Base-by-base conservation (phyloP, 441 rosid genomes). In the Melastoma candidum region DNA sequence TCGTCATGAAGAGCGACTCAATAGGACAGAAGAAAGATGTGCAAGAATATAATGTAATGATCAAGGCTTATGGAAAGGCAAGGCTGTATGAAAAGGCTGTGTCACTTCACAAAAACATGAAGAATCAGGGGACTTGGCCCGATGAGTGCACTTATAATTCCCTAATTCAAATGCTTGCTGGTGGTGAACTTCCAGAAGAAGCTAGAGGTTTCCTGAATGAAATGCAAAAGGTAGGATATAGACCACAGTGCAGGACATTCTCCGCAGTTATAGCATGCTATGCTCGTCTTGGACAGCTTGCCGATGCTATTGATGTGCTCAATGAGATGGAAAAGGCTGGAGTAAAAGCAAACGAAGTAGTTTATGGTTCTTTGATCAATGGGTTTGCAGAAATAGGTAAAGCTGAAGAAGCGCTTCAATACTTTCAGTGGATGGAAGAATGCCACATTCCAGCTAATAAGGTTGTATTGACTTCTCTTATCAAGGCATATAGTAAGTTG, bases 141-240 rank as follows among this genome's bases (percentile, higher is more conserved):
- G 97, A 90, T 60, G 82, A 79, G 9, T 81, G 87, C 71, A 86
- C 95, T n/a, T 82, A 79, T 59, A 87, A 83, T 67, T 82, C 97
- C 53, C 71, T 86, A 29, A 65, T 82, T 26, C 94, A 90, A 75
- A 90, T 90, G 97, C 72, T 74, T 47, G 68, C 95, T 46, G 83
- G 79, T 53, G 88, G 79, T 68, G 95, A 78, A 68, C 71, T 85
- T 63, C 78, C 70, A 48, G 88, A 84, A 57, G 77, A 76, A 25
- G 92, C 93, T 48, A 79, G 77, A 70, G 74, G 71, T 59, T 67
- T 84, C 50, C 71, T 90, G 68, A 67, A 65, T 45, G 95, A 83
- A 71, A 90, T 87, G 93, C 72, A 61, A 67, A 79, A 69, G 56
- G 77, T 71, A 12, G 85, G 78, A 12, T 82, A 77, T 58, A 81